These are phyloP conservation scores for Ogataea nitratoaversa DNA, from an alignment of 805 yeast genomes.

Conservation along the genomic window DNA sequence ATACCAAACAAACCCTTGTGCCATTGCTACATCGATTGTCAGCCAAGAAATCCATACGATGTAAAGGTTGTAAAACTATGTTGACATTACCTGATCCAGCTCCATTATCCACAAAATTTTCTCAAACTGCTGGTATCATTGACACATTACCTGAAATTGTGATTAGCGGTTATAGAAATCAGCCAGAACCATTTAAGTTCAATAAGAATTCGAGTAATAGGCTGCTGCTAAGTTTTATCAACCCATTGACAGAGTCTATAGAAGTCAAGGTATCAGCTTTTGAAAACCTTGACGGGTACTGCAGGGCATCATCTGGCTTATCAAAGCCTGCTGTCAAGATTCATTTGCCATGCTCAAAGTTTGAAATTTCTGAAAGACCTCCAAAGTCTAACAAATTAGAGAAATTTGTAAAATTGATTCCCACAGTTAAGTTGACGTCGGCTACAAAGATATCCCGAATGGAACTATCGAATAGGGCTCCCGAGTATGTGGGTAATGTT, in stretches of 20 bases:
- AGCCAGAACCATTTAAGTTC: conserved; percentile 1
- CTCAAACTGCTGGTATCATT: conserved; percentile 10
- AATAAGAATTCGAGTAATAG: background rate
- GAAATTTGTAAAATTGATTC: conserved; percentile 19
- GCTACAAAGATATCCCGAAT: conserved; percentile 26
- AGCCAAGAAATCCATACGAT: conserved; percentile 12
- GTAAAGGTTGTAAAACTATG: conserved; percentile 20
- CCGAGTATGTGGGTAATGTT: conserved; percentile 4
- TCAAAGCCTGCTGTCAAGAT: conserved; percentile 1
- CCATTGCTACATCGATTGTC: conserved; percentile 20
- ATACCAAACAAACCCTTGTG: background rate
- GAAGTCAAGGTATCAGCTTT: conserved; percentile 14
- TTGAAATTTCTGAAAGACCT: conserved; percentile 15
- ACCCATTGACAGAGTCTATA: conserved; percentile 5
- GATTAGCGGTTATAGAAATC: conserved; percentile 4
- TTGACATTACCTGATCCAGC: conserved; percentile 19
- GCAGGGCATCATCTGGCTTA: background rate
- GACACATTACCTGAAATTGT: conserved; percentile 22
- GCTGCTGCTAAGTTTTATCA: conserved; percentile 13
- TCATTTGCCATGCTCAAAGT: conserved; percentile 18
- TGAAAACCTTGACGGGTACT: conserved; percentile 5
- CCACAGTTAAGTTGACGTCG: conserved; percentile 27
- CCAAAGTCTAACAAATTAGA: conserved; percentile 8
- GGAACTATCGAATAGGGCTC: conserved; percentile 27
- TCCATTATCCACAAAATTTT: conserved; percentile 17